Evolutionary conservation across 805 yeast species (phyloP), one percentile per base, ranked within the genome.

Genomic region (Starmerella floris): DNA sequence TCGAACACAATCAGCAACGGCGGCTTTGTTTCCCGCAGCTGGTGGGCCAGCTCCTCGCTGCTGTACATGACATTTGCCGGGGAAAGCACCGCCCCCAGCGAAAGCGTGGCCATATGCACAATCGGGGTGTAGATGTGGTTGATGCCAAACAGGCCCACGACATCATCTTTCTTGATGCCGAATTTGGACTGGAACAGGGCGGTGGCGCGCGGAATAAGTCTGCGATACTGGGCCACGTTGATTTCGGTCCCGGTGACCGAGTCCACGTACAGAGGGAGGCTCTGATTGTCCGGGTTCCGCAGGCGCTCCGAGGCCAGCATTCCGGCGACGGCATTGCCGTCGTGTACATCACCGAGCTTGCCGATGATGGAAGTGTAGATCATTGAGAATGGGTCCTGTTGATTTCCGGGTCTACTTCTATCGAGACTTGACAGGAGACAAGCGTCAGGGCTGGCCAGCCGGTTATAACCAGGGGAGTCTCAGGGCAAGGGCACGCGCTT

Each of bases 41-140:
- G 64, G 43, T 56, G 53, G 9, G 53, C 51, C 6, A 62, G 51
- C 44, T 61, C 65, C 17, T 54, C 52, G 16, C 56, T 47, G 21
- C 48, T 54, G 51, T 61, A 62, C 43, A 53, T 54, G 26, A 58
- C 49, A 25, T 61, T 61, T 1, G 63, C 62, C 15, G 66, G 66
- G 8, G 58, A 48, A 1, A 61, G 47, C 4, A 56, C 45, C 6
- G 55, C 65, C 1, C 61, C 63, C 11, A 51, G 44, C 3, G 52
- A 31, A 23, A 60, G 34, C 16, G 54, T 39, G 1, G 55, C 60
- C 34, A 51, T 49, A 44, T 61, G 64, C 9, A 59, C 40, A 2
- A 53, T 48, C 4, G 60, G 57, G 4, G 54, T 52, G 42, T 46
- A 51, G 26, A 62, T 46, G 43, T 48, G 39, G 52, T 62, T 62